Evolutionary conservation across 192 early-diverging fungal species (phyloP).

Genomic region (Backusella circina): DNA sequence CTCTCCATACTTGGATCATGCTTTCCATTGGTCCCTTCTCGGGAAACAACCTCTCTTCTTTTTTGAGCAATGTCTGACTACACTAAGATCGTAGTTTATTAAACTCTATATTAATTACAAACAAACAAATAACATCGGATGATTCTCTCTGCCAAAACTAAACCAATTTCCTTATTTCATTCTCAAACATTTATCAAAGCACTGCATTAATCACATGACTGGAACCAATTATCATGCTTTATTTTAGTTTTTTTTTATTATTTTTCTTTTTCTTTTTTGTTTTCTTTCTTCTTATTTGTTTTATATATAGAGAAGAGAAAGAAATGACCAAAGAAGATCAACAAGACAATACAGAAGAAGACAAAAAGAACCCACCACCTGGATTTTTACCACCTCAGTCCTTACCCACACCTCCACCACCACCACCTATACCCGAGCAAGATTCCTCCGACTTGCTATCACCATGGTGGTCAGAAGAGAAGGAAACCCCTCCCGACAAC

Average conservation of each 20-base stretch:
- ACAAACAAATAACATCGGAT: background rate
- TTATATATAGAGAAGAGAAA: background rate
- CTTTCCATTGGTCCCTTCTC: no score
- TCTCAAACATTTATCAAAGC: background rate
- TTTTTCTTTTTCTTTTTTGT: background rate
- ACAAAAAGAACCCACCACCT: background rate
- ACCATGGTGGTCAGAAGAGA: constrained; percentile 28
- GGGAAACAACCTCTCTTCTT: no score
- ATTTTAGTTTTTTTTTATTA: background rate
- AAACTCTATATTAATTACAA: no score
- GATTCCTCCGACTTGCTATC: constrained; percentile 18
- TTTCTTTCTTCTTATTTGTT: background rate
- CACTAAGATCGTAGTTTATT: no score
- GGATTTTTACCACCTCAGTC: constrained; percentile 3
- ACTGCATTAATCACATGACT: background rate
- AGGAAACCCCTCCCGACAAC: background rate
- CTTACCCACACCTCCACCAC: background rate
- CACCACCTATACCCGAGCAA: constrained; percentile 11
- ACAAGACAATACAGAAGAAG: background rate
- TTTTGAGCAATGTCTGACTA: no score
- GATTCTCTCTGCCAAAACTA: background rate
- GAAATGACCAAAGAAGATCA: background rate
- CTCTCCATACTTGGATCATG: no score
- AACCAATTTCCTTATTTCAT: background rate
- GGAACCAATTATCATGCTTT: background rate